phyloP scores from a whole-genome alignment of 1,284 basidiomycete species.

The Ceratobasidium sp. region DNA sequence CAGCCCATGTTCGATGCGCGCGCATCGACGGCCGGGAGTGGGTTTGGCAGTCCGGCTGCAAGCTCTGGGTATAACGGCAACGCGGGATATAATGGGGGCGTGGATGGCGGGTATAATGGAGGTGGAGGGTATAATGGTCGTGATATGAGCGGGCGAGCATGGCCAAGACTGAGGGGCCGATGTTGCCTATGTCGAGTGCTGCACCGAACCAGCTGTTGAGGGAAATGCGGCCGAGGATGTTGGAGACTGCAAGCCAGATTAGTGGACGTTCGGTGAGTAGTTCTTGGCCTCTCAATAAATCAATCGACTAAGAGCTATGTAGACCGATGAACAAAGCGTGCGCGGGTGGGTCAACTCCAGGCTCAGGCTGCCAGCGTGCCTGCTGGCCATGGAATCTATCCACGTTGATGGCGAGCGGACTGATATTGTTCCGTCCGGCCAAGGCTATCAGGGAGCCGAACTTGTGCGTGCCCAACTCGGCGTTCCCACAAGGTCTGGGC shows the following conservation, averaged over 20 bases:
- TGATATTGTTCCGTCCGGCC: constrained; percentile 80
- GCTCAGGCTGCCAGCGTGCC: constrained; percentile 72
- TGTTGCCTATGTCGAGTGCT: constrained; percentile 33
- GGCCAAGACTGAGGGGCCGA: constrained; percentile 54
- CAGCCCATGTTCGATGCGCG: constrained; percentile 56
- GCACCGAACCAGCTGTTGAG: constrained; percentile 43
- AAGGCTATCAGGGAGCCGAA: constrained; percentile 76
- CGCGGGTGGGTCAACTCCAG: constrained; percentile 89
- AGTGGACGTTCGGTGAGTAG: constrained; percentile 30
- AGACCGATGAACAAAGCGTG: constrained; percentile 62
- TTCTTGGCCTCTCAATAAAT: not conserved
- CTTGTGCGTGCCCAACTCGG: constrained; percentile 75
- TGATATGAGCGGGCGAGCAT: constrained; percentile 55
- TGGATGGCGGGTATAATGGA: not conserved
- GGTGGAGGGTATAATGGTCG: not conserved
- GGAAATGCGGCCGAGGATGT: constrained; percentile 54
- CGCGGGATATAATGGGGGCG: not conserved
- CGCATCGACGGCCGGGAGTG: constrained; percentile 49
- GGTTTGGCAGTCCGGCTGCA: not conserved
- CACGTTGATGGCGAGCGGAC: constrained; percentile 66
- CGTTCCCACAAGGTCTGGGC: constrained; percentile 74
- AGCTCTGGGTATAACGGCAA: constrained; percentile 5
- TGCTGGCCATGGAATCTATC: constrained; percentile 70
- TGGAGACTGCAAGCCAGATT: constrained; percentile 17
- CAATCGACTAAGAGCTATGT: not conserved